These are phyloP conservation scores for Sinapis alba DNA, from an alignment of 441 rosid genomes.

Conservation along the genomic window DNA sequence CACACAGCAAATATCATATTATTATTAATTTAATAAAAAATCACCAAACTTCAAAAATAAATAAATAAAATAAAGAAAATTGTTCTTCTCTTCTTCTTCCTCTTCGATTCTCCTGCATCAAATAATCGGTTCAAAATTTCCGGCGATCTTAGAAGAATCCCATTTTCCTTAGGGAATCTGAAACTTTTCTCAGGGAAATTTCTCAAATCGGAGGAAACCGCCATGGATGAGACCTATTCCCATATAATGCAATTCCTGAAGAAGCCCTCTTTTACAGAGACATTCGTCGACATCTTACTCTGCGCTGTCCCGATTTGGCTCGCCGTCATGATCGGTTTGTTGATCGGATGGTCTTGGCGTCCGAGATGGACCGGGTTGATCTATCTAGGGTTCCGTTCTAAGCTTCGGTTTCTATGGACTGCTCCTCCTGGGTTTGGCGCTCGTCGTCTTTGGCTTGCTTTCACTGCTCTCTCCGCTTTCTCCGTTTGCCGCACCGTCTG, in stretches of 20 bases:
- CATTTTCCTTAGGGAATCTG: slow-evolving; percentile 25
- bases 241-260: slow-evolving; percentile 66
- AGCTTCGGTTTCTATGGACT: slow-evolving; percentile 79
- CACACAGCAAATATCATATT: slow-evolving; percentile 19
- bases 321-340: slow-evolving; percentile 92
- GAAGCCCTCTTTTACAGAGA: slow-evolving; percentile 76
- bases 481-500: slow-evolving; percentile 81
- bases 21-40: not conserved
- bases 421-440: slow-evolving; percentile 97
- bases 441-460: slow-evolving; percentile 90
- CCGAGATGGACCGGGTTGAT: slow-evolving; percentile 95
- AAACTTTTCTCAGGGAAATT: too few species aligned
- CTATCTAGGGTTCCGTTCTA: slow-evolving; percentile 77
- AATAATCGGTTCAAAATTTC: not conserved
- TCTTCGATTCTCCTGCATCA: slow-evolving; percentile 24
- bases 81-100: not conserved
- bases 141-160: not conserved
- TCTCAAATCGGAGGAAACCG: too few species aligned
- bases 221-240: slow-evolving; percentile 68
- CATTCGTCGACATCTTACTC: slow-evolving; percentile 93
- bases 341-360: slow-evolving; percentile 99
- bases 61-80: not conserved
- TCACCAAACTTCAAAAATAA: slow-evolving; percentile 16
- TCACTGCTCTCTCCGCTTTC: slow-evolving; percentile 90
- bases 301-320: slow-evolving; percentile 99